phyloP scores from a whole-genome alignment of 768 basidiomycete species.

The Boletus patriciae region DNA sequence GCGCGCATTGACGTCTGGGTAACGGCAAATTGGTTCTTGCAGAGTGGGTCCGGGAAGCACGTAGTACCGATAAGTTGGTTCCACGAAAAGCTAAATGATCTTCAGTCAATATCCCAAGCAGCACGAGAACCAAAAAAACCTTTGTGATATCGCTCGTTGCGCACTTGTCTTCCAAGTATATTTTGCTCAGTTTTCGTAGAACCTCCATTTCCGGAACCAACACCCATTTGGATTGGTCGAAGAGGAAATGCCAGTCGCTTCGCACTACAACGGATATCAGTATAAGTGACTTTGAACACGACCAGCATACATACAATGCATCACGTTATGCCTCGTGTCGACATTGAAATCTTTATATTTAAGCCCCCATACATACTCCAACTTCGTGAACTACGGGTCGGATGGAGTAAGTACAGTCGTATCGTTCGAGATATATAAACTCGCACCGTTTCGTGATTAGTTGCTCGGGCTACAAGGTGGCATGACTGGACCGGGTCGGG shows the following conservation, averaged over 20 bases:
- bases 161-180: background rate
- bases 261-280: background rate
- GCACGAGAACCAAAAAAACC: background rate
- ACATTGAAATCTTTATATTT: background rate
- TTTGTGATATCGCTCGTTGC: background rate
- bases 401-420: background rate
- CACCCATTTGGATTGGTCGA: background rate
- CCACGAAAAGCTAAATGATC: background rate
- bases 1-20: background rate
- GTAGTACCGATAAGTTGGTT: background rate
- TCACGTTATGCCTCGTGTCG: background rate
- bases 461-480: background rate
- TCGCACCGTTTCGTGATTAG: background rate
- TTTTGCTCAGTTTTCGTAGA: background rate
- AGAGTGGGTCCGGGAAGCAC: background rate
- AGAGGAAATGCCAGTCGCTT: background rate
- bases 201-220: background rate
- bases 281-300: background rate
- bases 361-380: conserved; percentile 1
- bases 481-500: background rate
- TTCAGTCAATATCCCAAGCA: background rate
- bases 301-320: background rate
- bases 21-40: background rate
- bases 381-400: background rate
- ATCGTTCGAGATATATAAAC: too few species aligned